These are phyloP conservation scores for Coelastrella sp. DNA, from an alignment of 139 green algal genomes.

Conservation along the genomic window DNA sequence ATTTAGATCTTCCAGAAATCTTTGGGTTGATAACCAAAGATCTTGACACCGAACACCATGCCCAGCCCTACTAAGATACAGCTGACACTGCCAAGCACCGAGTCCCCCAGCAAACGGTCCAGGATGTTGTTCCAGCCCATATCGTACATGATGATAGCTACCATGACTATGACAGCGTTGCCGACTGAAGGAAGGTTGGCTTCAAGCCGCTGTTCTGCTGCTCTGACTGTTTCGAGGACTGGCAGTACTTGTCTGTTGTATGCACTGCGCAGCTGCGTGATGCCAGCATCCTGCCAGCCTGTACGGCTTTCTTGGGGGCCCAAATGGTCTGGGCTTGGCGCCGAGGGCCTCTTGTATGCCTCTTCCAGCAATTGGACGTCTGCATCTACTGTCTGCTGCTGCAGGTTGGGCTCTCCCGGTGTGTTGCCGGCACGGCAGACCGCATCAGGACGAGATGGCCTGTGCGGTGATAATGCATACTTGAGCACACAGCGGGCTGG, in stretches of 20 bases:
- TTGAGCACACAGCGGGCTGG: not conserved
- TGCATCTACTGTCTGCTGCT: not conserved
- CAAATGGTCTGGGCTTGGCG: not conserved
- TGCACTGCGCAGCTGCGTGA: not conserved
- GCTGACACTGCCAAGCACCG: constrained; percentile 10
- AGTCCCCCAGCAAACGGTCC: constrained; percentile 39
- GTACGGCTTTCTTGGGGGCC: too few relatives aligned
- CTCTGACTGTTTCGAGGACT: not conserved
- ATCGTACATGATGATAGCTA: constrained; percentile 43
- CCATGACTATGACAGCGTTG: constrained; percentile 34
- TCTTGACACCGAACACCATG: constrained; percentile 11
- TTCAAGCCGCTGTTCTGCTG: constrained; percentile 3
- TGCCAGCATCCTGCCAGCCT: not conserved
- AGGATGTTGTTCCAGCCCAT: constrained; percentile 29
- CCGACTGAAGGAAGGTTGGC: not conserved
- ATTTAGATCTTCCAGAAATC: not conserved
- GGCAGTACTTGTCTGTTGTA: not conserved
- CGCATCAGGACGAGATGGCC: not conserved
- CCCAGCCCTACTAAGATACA: constrained; percentile 45
- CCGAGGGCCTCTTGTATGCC: not conserved
- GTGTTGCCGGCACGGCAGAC: not conserved
- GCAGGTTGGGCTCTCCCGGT: not conserved
- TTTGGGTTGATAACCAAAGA: not conserved
- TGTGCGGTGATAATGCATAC: not conserved
- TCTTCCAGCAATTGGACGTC: constrained; percentile 16